A percentile compares a stretch with the other conserved stretches of the same genome.
Conservation (phyloP, 768 basidiomycete genomes). For the Hygrophorus russula region DNA sequence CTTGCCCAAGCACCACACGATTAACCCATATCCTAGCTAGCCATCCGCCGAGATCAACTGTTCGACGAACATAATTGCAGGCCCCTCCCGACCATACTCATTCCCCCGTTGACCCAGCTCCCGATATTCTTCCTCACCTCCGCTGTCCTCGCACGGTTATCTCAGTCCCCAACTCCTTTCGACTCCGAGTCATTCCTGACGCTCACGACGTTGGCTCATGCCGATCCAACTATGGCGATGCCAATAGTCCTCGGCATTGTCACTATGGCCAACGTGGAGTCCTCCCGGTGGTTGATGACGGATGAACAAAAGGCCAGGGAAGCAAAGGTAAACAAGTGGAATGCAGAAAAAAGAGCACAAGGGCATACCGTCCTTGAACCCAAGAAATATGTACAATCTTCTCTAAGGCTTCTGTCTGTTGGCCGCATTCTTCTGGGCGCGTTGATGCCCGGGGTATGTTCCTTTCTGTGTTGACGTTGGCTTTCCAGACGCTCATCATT, state of each 20-base stretch:
- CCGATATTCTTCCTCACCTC: slow-evolving; percentile 66
- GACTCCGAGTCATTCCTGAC: slow-evolving; percentile 73
- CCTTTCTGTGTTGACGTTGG: not conserved
- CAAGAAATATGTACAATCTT: slow-evolving; percentile 38
- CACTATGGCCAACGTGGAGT: slow-evolving; percentile 73
- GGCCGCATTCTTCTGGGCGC: slow-evolving; percentile 57
- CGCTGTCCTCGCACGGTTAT: slow-evolving; percentile 41
- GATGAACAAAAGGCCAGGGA: slow-evolving; percentile 41
- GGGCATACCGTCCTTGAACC: slow-evolving; percentile 33
- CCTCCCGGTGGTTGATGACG: slow-evolving; percentile 62
- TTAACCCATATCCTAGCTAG: slow-evolving; percentile 28
- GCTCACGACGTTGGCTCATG: slow-evolving; percentile 55
- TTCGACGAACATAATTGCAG: slow-evolving; percentile 45
- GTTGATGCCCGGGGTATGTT: slow-evolving; percentile 60
- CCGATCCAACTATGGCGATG: slow-evolving; percentile 58
- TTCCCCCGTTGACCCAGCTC: slow-evolving; percentile 56
- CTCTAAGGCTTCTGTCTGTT: slow-evolving; percentile 46
- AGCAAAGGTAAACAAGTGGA: slow-evolving; percentile 29
- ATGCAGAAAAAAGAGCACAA: slow-evolving; percentile 30
- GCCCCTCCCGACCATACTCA: slow-evolving; percentile 42
- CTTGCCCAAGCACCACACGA: not conserved
- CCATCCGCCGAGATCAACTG: slow-evolving; percentile 45
- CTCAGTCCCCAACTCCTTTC: slow-evolving; percentile 51
- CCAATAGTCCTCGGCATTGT: slow-evolving; percentile 65
- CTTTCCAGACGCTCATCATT: slow-evolving; percentile 6